Percentiles rank a stretch among this genome's conserved stretches.
Conservation (phyloP, 106 monocot species). For the Posidonia australis region DNA sequence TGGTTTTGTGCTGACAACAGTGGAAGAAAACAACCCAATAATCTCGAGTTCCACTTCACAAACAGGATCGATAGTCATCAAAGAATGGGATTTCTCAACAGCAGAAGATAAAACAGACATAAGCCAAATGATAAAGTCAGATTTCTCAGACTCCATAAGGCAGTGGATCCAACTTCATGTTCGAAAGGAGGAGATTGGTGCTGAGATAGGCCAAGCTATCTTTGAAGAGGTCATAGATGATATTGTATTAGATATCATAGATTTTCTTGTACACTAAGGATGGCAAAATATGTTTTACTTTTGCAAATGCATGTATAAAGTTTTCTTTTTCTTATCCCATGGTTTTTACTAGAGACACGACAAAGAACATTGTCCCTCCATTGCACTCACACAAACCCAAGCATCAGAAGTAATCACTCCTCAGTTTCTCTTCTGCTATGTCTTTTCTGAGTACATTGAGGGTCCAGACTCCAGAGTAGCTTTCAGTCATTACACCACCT, state of each 20-base stretch:
- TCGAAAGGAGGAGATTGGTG: slow-evolving; percentile 7
- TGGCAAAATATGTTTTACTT: neutral
- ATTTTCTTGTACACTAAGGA: neutral
- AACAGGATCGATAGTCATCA: slow-evolving; percentile 3
- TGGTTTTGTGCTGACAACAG: neutral
- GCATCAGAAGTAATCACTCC: neutral
- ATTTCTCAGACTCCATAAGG: slow-evolving; percentile 1
- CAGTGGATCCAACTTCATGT: neutral
- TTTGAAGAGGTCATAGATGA: neutral
- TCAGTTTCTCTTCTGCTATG: neutral
- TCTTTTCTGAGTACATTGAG: neutral
- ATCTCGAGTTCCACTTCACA: slow-evolving; percentile 8
- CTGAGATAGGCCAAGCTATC: neutral
- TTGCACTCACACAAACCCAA: neutral
- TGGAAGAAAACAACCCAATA: slow-evolving; percentile 6
- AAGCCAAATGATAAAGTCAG: slow-evolving; percentile 3
- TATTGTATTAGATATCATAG: neutral
- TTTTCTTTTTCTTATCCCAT: neutral
- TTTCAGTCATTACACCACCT: neutral
- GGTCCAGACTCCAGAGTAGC: neutral
- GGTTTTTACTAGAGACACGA: neutral
- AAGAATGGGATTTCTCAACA: slow-evolving; percentile 3
- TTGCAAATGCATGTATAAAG: neutral
- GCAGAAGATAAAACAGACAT: slow-evolving; percentile 5
- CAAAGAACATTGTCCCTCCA: neutral